Percentiles rank a stretch among this genome's conserved stretches.
Evolutionary conservation across 1,284 basidiomycete genomes (phyloP).

Genomic region (Ustilago nuda): DNA sequence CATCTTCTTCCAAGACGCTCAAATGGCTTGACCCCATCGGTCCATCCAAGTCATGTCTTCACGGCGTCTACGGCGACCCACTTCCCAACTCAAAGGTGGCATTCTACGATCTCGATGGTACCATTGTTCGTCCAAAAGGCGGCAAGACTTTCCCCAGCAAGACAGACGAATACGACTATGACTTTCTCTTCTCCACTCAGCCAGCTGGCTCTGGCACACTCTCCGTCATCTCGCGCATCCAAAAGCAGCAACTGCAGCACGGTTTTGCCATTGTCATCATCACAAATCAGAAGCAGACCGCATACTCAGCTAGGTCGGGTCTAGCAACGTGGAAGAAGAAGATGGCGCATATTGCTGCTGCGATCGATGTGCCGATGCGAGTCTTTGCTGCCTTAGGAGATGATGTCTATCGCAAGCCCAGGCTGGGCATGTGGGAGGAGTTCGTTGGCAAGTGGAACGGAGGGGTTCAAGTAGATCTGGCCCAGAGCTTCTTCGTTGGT

Average conservation of each 20-base stretch:
- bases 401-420: constrained; percentile 63
- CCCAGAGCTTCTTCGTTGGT: constrained; percentile 61
- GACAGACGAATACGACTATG: constrained; percentile 55
- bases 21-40: constrained; percentile 46
- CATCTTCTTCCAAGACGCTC: constrained; percentile 6
- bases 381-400: constrained; percentile 56
- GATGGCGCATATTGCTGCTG: constrained; percentile 45
- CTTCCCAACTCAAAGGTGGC: constrained; percentile 39
- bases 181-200: constrained; percentile 29
- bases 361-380: constrained; percentile 52
- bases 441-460: constrained; percentile 27
- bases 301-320: constrained; percentile 19
- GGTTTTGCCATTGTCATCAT: constrained; percentile 48
- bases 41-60: constrained; percentile 31
- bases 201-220: constrained; percentile 3
- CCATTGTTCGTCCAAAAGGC: constrained; percentile 51
- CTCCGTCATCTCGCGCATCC: constrained; percentile 28
- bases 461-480: constrained; percentile 35
- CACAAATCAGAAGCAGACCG: constrained; percentile 55
- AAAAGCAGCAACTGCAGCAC: constrained; percentile 16
- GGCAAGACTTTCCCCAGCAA: constrained; percentile 49
- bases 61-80: constrained; percentile 40
- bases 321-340: constrained; percentile 55
- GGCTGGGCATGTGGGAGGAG: constrained; percentile 54
- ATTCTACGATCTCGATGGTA: constrained; percentile 61